phyloP scores from a whole-genome alignment of 202 grass and related monocot species.

The Dendrocalamus latiflorus region DNA sequence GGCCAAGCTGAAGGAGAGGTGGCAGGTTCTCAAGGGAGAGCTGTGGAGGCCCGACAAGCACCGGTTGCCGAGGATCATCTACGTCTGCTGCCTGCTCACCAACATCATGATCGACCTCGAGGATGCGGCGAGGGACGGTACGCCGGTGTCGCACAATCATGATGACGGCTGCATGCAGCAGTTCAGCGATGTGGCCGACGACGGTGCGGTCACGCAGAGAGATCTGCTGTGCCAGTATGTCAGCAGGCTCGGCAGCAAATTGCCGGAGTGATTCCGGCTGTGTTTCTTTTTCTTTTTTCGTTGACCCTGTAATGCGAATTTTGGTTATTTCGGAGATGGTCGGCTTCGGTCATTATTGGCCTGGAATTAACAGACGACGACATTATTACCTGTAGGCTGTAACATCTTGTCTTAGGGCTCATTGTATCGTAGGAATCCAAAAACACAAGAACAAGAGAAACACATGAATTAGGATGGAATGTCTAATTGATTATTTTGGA shows the following conservation, averaged over 20 bases:
- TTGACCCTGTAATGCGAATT: slow-evolving; percentile 4
- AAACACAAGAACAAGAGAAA: neutral
- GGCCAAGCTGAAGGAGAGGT: slow-evolving; percentile 59
- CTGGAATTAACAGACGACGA: neutral
- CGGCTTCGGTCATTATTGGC: neutral
- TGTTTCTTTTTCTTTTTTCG: neutral
- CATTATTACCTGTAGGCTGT: neutral
- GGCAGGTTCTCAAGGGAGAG: slow-evolving; percentile 64
- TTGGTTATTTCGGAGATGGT: neutral
- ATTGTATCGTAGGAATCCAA: neutral
- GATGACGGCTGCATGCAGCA: slow-evolving; percentile 57
- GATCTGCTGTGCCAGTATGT: slow-evolving; percentile 40
- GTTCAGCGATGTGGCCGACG: slow-evolving; percentile 37
- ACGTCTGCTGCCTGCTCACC: slow-evolving; percentile 72
- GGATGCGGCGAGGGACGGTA: slow-evolving; percentile 30
- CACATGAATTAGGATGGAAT: neutral
- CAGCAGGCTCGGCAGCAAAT: slow-evolving; percentile 5
- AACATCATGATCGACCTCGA: slow-evolving; percentile 69
- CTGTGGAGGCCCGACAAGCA: slow-evolving; percentile 77
- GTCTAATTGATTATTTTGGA: neutral
- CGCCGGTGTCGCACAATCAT: slow-evolving; percentile 32
- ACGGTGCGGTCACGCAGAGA: slow-evolving; percentile 27
- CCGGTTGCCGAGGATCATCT: slow-evolving; percentile 62
- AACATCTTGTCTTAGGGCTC: neutral
- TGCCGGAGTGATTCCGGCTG: slow-evolving; percentile 16